Evolutionary conservation across 371 early-diverging fungal genomes (phyloP).

Genomic region (Lichtheimia ornata): DNA sequence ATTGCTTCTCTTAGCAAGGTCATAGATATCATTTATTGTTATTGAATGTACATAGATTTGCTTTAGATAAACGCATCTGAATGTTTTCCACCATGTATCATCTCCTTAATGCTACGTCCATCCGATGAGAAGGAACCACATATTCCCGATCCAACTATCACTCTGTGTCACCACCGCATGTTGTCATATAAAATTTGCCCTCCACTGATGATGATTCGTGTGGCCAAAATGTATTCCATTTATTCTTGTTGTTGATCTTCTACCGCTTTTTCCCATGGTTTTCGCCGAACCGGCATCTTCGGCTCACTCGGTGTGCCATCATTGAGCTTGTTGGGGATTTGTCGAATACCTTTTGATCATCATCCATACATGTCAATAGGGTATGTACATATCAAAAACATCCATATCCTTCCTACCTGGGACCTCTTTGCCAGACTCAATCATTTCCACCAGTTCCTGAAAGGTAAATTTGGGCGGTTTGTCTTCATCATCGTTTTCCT

Average conservation of each 20-base stretch:
- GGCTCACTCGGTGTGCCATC: constrained; percentile 51
- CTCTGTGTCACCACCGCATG: no score
- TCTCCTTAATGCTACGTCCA: no score
- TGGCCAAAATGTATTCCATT: background rate
- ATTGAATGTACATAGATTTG: no score
- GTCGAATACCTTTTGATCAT: constrained; percentile 43
- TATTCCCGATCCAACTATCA: no score
- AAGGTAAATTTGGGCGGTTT: constrained; percentile 32
- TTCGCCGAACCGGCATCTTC: constrained; percentile 40
- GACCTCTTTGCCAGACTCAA: constrained; percentile 51
- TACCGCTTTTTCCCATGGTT: constrained; percentile 47
- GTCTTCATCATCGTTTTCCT: constrained; percentile 3
- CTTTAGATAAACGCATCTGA: no score
- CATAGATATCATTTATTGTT: no score
- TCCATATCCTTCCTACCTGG: constrained; percentile 39
- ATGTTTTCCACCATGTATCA: no score
- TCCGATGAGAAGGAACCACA: no score
- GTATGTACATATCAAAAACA: background rate
- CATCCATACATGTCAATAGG: no score
- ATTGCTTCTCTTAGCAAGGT: no score
- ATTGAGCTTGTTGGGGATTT: constrained; percentile 56
- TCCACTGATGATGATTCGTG: background rate
- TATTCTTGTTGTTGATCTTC: constrained; percentile 9
- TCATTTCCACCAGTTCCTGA: constrained; percentile 54
- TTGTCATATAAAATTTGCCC: no score